Conservation (phyloP, 2,329 filamentous ascomycete genomes). For the Coniella lustricola region DNA sequence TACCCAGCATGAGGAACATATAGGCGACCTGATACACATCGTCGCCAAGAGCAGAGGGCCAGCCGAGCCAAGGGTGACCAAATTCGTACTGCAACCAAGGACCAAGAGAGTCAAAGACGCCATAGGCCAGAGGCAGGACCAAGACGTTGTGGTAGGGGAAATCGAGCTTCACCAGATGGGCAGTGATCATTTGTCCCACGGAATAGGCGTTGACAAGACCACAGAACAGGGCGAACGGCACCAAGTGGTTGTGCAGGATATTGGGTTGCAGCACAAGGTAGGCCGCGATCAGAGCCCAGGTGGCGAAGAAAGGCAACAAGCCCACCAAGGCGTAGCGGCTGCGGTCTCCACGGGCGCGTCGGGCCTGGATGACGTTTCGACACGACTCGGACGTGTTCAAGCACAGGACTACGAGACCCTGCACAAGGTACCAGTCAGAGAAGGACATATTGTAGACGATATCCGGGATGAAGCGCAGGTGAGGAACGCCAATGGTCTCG, state of each 20-base stretch:
- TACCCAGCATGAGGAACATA: slow-evolving; percentile 79
- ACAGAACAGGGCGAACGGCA: slow-evolving; percentile 84
- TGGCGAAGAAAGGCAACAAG: slow-evolving; percentile 69
- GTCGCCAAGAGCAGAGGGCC: slow-evolving; percentile 68
- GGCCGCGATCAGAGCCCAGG: slow-evolving; percentile 68
- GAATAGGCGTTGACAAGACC: slow-evolving; percentile 91
- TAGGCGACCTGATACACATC: slow-evolving; percentile 86
- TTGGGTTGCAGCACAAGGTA: slow-evolving; percentile 82
- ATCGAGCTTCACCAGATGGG: slow-evolving; percentile 77
- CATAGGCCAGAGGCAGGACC: slow-evolving; percentile 67
- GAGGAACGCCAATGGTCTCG: slow-evolving; percentile 60
- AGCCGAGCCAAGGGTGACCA: slow-evolving; percentile 58
- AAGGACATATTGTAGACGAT: slow-evolving; percentile 72
- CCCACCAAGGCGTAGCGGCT: slow-evolving; percentile 72
- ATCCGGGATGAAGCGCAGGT: slow-evolving; percentile 58
- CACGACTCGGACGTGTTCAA: slow-evolving; percentile 79
- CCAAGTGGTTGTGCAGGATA: slow-evolving; percentile 74
- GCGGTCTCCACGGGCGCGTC: slow-evolving; percentile 65
- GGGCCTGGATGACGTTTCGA: slow-evolving; percentile 75
- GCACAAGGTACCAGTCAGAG: slow-evolving; percentile 87
- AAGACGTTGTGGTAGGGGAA: slow-evolving; percentile 93
- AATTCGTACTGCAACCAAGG: slow-evolving; percentile 52
- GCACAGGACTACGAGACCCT: slow-evolving; percentile 72
- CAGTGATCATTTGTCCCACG: slow-evolving; percentile 92
- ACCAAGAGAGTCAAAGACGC: slow-evolving; percentile 73